Percentiles rank a stretch among this genome's conserved stretches.
Conservation (phyloP, 768 basidiomycete species). For the Boletus rubroflammeus region DNA sequence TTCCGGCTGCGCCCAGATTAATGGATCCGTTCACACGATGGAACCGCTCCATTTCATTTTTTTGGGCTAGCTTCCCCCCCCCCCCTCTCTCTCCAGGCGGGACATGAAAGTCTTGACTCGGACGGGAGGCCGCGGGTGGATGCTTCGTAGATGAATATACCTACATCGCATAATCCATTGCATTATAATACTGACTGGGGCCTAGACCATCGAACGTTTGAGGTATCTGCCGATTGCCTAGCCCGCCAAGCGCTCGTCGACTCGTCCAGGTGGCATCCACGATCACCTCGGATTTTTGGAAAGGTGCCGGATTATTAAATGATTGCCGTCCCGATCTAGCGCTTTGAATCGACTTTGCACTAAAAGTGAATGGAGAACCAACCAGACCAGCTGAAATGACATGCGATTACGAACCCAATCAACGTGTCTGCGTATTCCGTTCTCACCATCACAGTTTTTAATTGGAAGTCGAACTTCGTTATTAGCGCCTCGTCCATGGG, state of each 20-base stretch:
- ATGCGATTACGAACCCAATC: background rate
- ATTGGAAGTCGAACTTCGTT: background rate
- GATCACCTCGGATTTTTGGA: conserved; percentile 30
- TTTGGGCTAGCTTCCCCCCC: conserved; percentile 4
- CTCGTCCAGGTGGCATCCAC: conserved; percentile 6
- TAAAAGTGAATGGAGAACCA: conserved; percentile 1
- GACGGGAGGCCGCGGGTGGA: conserved; percentile 10
- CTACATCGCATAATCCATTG: conserved; percentile 29
- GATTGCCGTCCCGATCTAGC: conserved; percentile 16
- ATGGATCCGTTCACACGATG: conserved; percentile 24
- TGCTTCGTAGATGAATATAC: conserved; percentile 19
- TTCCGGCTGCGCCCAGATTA: conserved; percentile 14
- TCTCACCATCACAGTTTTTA: conserved; percentile 13
- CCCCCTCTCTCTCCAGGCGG: background rate
- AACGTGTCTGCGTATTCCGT: conserved; percentile 5
- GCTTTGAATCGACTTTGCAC: background rate
- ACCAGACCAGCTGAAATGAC: background rate
- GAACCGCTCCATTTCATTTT: conserved; percentile 10
- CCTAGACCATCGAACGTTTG: background rate
- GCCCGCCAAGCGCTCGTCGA: background rate
- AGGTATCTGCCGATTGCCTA: background rate
- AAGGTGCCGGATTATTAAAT: conserved; percentile 12
- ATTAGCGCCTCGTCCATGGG: background rate
- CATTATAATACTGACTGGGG: conserved; percentile 13
- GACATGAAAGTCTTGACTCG: conserved; percentile 5